A percentile compares a stretch with the other conserved stretches of the same genome.
These are phyloP conservation scores for Pleurotus tuber-regium DNA, from an alignment of 768 basidiomycete genomes.

Conservation along the genomic window DNA sequence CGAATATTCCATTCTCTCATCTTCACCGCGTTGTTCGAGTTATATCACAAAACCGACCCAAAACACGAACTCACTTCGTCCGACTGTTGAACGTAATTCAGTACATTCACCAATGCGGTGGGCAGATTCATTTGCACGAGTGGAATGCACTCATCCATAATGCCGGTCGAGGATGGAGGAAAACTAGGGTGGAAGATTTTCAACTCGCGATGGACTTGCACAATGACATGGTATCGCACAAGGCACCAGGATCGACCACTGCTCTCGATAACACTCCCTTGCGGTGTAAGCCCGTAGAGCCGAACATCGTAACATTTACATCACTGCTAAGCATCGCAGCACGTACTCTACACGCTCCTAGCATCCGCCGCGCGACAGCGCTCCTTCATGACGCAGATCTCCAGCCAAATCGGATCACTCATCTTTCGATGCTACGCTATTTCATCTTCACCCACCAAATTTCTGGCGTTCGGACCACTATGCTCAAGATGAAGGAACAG, in stretches of 20 bases:
- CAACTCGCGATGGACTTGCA: conserved; percentile 57
- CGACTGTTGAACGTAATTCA: conserved; percentile 69
- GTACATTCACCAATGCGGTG: conserved; percentile 53
- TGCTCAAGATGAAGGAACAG: conserved; percentile 51
- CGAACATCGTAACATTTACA: conserved; percentile 71
- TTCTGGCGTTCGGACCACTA: conserved; percentile 50
- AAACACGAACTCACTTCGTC: conserved; percentile 58
- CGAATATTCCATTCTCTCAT: conserved; percentile 36
- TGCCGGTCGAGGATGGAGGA: conserved; percentile 65
- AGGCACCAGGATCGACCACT: conserved; percentile 37
- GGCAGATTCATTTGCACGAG: conserved; percentile 55
- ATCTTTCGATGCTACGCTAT: conserved; percentile 57
- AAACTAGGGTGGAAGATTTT: conserved; percentile 55
- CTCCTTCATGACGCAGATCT: conserved; percentile 55
- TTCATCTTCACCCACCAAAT: conserved; percentile 48
- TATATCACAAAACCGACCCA: conserved; percentile 51
- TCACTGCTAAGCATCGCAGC: conserved; percentile 65
- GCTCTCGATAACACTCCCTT: conserved; percentile 10
- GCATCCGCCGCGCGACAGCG: conserved; percentile 50
- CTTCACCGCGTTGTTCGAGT: conserved; percentile 64
- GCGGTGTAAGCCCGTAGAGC: conserved; percentile 26
- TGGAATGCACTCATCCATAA: conserved; percentile 76
- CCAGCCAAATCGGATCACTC: conserved; percentile 58
- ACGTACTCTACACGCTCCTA: conserved; percentile 39
- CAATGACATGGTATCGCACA: conserved; percentile 52